Conservation (phyloP, 106 monocot species). For the Cymbidium sinense region DNA sequence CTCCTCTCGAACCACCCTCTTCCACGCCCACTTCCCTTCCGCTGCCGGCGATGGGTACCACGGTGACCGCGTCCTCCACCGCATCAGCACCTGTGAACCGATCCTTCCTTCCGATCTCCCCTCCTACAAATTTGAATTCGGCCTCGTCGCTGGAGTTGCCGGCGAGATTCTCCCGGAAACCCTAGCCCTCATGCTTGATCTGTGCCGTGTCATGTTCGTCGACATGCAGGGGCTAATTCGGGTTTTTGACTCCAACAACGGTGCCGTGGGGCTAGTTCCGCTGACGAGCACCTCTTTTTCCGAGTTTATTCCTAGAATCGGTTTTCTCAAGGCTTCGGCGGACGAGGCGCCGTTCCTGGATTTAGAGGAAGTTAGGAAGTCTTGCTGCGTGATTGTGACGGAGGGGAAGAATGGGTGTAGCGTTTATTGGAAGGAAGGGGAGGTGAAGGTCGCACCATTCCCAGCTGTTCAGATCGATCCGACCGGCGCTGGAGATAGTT, state of each 20-base stretch:
- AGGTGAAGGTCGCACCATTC: slow-evolving; percentile 53
- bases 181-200: slow-evolving; percentile 48
- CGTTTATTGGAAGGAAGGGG: slow-evolving; percentile 66
- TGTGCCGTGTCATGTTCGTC: slow-evolving; percentile 66
- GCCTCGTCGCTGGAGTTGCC: slow-evolving; percentile 79
- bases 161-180: slow-evolving; percentile 79
- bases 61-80: slow-evolving; percentile 52
- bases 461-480: slow-evolving; percentile 65
- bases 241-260: slow-evolving; percentile 50
- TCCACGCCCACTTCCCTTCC: slow-evolving; percentile 71
- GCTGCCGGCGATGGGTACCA: slow-evolving; percentile 5
- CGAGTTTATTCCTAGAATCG: slow-evolving; percentile 51
- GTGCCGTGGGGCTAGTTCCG: slow-evolving; percentile 59
- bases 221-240: slow-evolving; percentile 86
- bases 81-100: slow-evolving; percentile 66
- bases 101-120: slow-evolving; percentile 64
- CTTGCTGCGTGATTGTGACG: slow-evolving; percentile 77
- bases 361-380: slow-evolving; percentile 44
- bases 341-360: slow-evolving; percentile 79
- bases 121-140: slow-evolving; percentile 39
- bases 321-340: slow-evolving; percentile 78
- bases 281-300: slow-evolving; percentile 42
- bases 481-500: slow-evolving; percentile 90
- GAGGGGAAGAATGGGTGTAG: slow-evolving; percentile 76
- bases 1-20: slow-evolving; percentile 56